Conservation (phyloP, 768 basidiomycete genomes). For the Mycena leptocephala region DNA sequence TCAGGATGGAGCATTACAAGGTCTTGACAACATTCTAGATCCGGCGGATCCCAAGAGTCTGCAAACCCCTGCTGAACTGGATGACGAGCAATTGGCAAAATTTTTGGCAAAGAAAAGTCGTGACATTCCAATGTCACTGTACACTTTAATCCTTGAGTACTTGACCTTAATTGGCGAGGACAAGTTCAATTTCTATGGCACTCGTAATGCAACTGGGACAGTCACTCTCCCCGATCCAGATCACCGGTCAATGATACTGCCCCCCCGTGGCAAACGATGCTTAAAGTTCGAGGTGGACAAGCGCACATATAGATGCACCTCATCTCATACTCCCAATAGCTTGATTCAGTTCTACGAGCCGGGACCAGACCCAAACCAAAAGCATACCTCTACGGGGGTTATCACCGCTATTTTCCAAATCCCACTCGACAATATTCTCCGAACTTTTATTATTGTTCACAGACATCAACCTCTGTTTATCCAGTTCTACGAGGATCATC, state of each 20-base stretch:
- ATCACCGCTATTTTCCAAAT: constrained; percentile 4
- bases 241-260: constrained; percentile 21
- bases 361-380: background rate
- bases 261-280: constrained; percentile 14
- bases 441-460: constrained; percentile 19
- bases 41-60: background rate
- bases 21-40: constrained; percentile 17
- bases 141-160: constrained; percentile 16
- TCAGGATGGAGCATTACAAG: background rate
- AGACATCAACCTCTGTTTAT: background rate
- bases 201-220: constrained; percentile 17
- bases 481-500: constrained; percentile 14
- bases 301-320: constrained; percentile 18
- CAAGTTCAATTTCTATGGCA: constrained; percentile 18
- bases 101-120: constrained; percentile 14
- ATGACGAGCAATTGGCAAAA: background rate
- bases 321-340: background rate
- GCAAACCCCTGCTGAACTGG: background rate
- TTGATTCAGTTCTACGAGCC: constrained; percentile 26
- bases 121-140: constrained; percentile 1
- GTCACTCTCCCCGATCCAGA: constrained; percentile 17
- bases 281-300: constrained; percentile 16
- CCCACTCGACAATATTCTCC: constrained; percentile 14
- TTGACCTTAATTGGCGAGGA: constrained; percentile 10
- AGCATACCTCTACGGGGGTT: constrained; percentile 12